phyloP scores from a whole-genome alignment of 257 asterid species.

The Haberlea rhodopensis region DNA sequence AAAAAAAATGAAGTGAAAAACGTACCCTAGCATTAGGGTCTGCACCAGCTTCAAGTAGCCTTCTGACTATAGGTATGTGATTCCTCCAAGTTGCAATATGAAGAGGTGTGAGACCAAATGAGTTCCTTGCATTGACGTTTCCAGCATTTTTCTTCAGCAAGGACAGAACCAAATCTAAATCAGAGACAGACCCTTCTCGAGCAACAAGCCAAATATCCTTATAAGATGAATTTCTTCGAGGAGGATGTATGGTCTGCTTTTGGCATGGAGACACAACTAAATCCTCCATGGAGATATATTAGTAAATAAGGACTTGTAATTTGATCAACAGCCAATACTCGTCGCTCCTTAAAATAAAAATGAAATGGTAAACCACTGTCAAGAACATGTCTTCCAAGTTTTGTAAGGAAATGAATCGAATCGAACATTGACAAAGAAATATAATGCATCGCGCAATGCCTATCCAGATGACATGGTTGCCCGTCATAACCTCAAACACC shows the following conservation, averaged over 20 bases:
- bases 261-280: slow-evolving; percentile 46
- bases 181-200: slow-evolving; percentile 66
- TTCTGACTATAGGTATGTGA: slow-evolving; percentile 71
- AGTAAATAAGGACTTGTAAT: slow-evolving; percentile 15
- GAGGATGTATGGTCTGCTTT: slow-evolving; percentile 44
- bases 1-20: slow-evolving; percentile 31
- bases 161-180: slow-evolving; percentile 62
- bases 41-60: slow-evolving; percentile 97
- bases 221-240: slow-evolving; percentile 43
- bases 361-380: slow-evolving; percentile 3
- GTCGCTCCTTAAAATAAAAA: slow-evolving; percentile 17
- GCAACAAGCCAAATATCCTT: slow-evolving; percentile 78
- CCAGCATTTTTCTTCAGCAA: slow-evolving; percentile 78
- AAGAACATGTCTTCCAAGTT: slow-evolving; percentile 11
- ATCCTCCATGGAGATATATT: slow-evolving; percentile 48
- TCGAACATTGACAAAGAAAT: slow-evolving; percentile 15
- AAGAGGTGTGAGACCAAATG: slow-evolving; percentile 80
- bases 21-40: slow-evolving; percentile 98
- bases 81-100: slow-evolving; percentile 98
- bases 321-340: slow-evolving; percentile 13
- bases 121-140: slow-evolving; percentile 70
- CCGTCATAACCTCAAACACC: slow-evolving; percentile 28
- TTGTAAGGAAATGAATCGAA: slow-evolving; percentile 20
- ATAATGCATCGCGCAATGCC: slow-evolving; percentile 19
- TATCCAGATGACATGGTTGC: slow-evolving; percentile 22